A percentile compares a stretch with the other conserved stretches of the same genome.
Conservation (phyloP, 1,284 basidiomycete genomes). For the Farysia itapuensis region DNA sequence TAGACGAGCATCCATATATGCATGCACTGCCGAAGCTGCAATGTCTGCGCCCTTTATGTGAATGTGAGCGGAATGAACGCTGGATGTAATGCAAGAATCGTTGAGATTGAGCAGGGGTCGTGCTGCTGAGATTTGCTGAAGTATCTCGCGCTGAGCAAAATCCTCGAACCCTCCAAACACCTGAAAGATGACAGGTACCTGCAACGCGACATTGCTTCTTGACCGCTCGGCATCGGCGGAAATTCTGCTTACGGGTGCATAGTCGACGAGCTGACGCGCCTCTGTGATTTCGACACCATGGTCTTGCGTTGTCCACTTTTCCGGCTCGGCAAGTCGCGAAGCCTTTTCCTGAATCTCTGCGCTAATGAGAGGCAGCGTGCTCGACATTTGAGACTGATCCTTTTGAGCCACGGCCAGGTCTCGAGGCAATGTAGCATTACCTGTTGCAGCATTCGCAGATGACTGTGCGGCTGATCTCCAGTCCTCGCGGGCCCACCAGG, state of each 20-base stretch:
- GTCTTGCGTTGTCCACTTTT: slow-evolving; percentile 15
- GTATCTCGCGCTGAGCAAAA: slow-evolving; percentile 45
- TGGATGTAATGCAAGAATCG: slow-evolving; percentile 5
- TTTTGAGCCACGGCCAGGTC: slow-evolving; percentile 11
- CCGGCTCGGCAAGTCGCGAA: slow-evolving; percentile 20
- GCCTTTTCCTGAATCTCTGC: slow-evolving; percentile 37
- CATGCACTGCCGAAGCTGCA: slow-evolving; percentile 2
- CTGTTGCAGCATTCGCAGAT: slow-evolving; percentile 1
- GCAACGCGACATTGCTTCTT: not conserved
- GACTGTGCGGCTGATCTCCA: slow-evolving; percentile 27
- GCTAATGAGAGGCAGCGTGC: slow-evolving; percentile 14
- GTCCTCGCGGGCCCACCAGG: slow-evolving; percentile 55
- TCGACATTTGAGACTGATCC: slow-evolving; percentile 10
- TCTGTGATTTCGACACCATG: slow-evolving; percentile 11
- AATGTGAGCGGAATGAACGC: slow-evolving; percentile 43
- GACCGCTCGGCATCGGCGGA: not conserved
- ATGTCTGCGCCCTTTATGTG: slow-evolving; percentile 5
- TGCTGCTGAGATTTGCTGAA: slow-evolving; percentile 20
- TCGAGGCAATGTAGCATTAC: slow-evolving; percentile 16
- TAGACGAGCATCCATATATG: slow-evolving; percentile 27
- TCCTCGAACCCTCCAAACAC: slow-evolving; percentile 50
- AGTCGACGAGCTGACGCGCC: slow-evolving; percentile 16
- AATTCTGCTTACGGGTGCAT: not conserved
- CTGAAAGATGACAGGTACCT: slow-evolving; percentile 14
- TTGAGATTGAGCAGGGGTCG: not conserved